Evolutionary conservation across 2,329 filamentous ascomycete genomes (phyloP), one percentile per base, ranked within the genome.

Genomic region (Dothidotthia symphoricarpi): DNA sequence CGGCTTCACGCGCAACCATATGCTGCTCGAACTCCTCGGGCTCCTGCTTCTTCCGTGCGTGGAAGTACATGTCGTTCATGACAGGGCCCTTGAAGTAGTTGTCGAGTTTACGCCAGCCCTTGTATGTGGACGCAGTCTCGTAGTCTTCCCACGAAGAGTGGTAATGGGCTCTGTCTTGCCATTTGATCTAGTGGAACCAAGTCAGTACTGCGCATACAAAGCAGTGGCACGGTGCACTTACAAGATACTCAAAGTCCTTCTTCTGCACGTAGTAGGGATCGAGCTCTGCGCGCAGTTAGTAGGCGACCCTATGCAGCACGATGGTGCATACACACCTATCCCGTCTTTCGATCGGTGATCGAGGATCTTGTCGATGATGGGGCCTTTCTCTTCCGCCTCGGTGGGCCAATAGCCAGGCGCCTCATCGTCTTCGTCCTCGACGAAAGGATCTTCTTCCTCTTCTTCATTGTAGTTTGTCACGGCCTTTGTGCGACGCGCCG

Each of bases 141-240:
- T 84, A 83, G 0, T 82, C 83, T 67, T 97, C 90, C 91, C 93
- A 98, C 0, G 89, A 95, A 39, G 94, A 87, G 71, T 98, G 93
- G 54, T 95, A 83, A 64, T 98, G 89, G 9, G 93, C 95, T 68
- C 89, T 88, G 51, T 85, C 88, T 68, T 96, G 88, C 93, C 94
- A 98, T 72, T 98, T 98, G 68, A 98, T 89, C 68, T 84, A 80
- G 55, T 9, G 14, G 7, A 8, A 27, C 2, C 19, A 4, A 25
- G 44, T 63, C 41, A 60, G 47, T 22, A 37, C 15, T 3, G n/a
- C 13, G 27, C 7, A 19, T 8, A 11, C n/a, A 3, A n/a, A 16
- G 3, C 13, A 12, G 12, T 22, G 10, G 7, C 12, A 76, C 13
- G 32, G 24, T 31, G 26, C 27, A 60, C 70, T 51, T 61, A 76